Evolutionary conservation across 345 rosid species (phyloP), one percentile per base, ranked within the genome.

Genomic region (Aquilaria malaccensis): DNA sequence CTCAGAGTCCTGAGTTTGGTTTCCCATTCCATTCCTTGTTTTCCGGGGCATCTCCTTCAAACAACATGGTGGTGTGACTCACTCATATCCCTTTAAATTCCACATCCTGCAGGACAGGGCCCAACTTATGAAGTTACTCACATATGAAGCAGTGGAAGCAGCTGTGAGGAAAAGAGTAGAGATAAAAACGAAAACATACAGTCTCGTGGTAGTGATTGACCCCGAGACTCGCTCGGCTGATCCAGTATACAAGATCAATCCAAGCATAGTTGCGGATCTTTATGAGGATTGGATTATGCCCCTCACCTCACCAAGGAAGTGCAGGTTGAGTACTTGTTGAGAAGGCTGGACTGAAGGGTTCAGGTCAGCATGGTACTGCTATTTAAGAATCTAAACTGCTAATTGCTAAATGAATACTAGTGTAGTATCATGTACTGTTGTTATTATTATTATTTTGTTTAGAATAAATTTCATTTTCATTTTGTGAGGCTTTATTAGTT

Each of bases 231-330:
- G 61, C 49, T 58, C 45, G 7, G 74, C 48, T 54, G 54, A 54
- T 13, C 82, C 82, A 1, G 78, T 74, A 3, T 81, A 67, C 83
- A 83, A 80, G 66, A 85, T 85, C 52, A 55, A 62, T 7, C 89
- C 85, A 48, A 71, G 76, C 61, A 65, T 88, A 56, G 81, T 85
- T 22, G 92, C 86, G 2, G 60, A 76, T 53, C 74, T 80, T 52
- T 82, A 76, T n/a, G 76, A 83, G 13, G 72, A 77, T 22, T 77
- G 88, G 81, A 85, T 88, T 67, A 77, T 85, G 86, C 86, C 93
- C 4, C 70, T 85, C 15, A 83, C 4, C 70, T 85, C 15, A 83
- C 92, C 3, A 85, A 88, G 67, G 82, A 79, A 77, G 86, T 85
- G 60, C 90, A 75, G 72, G 79, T 85, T 33, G 81, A 74, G 73